Base-by-base conservation (phyloP, 257 asterid species). In the Marsdenia floribunda region DNA sequence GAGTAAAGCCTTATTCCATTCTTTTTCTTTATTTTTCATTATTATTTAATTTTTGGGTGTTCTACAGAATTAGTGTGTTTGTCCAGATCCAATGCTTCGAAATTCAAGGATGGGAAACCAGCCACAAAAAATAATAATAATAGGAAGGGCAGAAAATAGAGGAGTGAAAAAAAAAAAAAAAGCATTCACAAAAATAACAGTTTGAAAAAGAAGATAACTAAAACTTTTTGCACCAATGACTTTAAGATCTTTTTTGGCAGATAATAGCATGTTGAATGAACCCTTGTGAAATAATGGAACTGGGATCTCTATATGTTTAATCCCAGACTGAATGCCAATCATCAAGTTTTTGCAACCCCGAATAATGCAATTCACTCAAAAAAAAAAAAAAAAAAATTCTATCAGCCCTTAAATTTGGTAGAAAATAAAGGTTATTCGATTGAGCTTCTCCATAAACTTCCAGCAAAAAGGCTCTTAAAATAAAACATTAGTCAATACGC, bases 361-460 rank as follows among this genome's bases (percentile, higher is more conserved):
- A 63, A 63, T 13, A 33, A 33, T 29, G 44, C 33, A 59, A 24
- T 24, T 63, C 68, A 63, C 10, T 26, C 8, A 33, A 63, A 60
- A 26, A 49, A 70, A 15, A 2, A 42, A 33, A 63, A 60, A 26
- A 49, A 2, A 59, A 12, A 47, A 61, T 38, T 37, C 3, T 68
- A 14, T 70, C 46, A 49, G 3, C 40, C 49, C 5, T 22, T 16
- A 6, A 16, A 15, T 7, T 22, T 67, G 58, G 37, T 7, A 38
- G 74, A 68, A 68, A 75, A 68, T 5, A 29, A 10, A 50, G 38
- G 29, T 61, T 68, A 29, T 59, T 14, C 47, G 55, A 59, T 64
- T n/a, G 68, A 52, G 47, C 13, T 40, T 35, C 19, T 68, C 8
- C 6, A 67, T 4, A 13, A 40, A 40, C 16, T 18, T 54, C 21